Base-by-base conservation (phyloP, 108 stramenopile species). In the Nannochloropsis salina region DNA sequence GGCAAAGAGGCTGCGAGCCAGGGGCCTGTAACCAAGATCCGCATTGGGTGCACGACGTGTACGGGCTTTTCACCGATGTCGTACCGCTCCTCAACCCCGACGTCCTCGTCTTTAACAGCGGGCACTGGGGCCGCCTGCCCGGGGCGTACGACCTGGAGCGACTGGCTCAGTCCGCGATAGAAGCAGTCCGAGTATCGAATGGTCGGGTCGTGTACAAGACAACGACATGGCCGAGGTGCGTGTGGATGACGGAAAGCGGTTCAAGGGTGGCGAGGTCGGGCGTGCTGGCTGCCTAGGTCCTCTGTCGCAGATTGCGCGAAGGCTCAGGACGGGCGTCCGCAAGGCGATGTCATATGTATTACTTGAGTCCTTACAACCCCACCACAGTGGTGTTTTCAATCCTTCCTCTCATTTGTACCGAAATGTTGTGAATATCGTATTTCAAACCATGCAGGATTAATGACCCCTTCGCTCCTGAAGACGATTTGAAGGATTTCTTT, bases 181-280 rank as follows among this genome's bases (percentile, higher is more conserved):
- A 74, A 74, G 61, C 61, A 74, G 61, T 74, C 20, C 61, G 61
- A 6, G 61, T n/a, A n/a, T 74, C 61, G 61, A n/a, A n/a, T n/a
- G 61, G 61, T 3, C 15, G 61, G n/a, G 61, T 8, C 3, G n/a
- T 74, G 15, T 74, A n/a, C 20, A 74, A 74, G n/a, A 74, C 61
- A n/a, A 74, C 61, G 20, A 74, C 61, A 3, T 15, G 20, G n/a
- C 61, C 6, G 15, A 74, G 6, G 61, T 74, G n/a, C 4, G 61
- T 74, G 31, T 31, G 31, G 31, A 1, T 1, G 31, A 31, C 31
- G 31, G 31, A 1, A 31, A 31, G 31, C 0, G 31, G 31, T 1
- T 31, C 31, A 31, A 31, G 31, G 31, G 31, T 31, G 31, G 31
- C 31, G 31, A 31, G 31, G 31, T 31, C 31, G 31, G 31, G 31